These are phyloP conservation scores for Hyaloscypha hepaticicola DNA, from an alignment of 495 filamentous ascomycete genomes.

Conservation along the genomic window DNA sequence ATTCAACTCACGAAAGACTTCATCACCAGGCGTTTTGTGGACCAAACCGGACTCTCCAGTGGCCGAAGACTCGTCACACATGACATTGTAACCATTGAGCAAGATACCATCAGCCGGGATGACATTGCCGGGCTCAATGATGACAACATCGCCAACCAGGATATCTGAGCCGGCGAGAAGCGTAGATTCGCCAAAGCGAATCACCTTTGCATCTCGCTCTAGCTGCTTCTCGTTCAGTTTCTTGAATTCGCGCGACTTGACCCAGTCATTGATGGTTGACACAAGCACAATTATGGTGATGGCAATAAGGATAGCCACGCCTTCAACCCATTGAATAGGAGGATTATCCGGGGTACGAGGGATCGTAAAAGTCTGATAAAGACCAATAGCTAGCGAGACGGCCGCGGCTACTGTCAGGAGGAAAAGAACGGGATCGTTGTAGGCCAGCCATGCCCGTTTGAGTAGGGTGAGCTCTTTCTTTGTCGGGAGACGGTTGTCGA, in stretches of 20 bases:
- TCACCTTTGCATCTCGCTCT: conserved; percentile 69
- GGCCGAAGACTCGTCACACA: conserved; percentile 75
- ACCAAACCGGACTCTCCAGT: conserved; percentile 81
- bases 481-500: conserved; percentile 66
- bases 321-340: conserved; percentile 68
- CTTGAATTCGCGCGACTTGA: conserved; percentile 71
- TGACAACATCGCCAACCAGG: conserved; percentile 77
- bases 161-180: conserved; percentile 74
- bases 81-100: conserved; percentile 65
- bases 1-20: conserved; percentile 56
- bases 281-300: conserved; percentile 65
- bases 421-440: conserved; percentile 80
- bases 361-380: conserved; percentile 48
- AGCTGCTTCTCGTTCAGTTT: conserved; percentile 75
- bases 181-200: conserved; percentile 71
- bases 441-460: conserved; percentile 74
- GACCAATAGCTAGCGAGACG: conserved; percentile 74
- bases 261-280: conserved; percentile 63
- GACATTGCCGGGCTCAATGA: conserved; percentile 80
- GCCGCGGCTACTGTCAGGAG: conserved; percentile 72
- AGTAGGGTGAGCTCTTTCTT: conserved; percentile 65
- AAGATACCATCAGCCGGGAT: conserved; percentile 74
- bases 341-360: conserved; percentile 34
- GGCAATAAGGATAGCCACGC: conserved; percentile 66
- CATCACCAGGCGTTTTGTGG: conserved; percentile 65